These are phyloP conservation scores for Solanum etuberosum DNA, from an alignment of 257 asterid genomes.

Conservation along the genomic window DNA sequence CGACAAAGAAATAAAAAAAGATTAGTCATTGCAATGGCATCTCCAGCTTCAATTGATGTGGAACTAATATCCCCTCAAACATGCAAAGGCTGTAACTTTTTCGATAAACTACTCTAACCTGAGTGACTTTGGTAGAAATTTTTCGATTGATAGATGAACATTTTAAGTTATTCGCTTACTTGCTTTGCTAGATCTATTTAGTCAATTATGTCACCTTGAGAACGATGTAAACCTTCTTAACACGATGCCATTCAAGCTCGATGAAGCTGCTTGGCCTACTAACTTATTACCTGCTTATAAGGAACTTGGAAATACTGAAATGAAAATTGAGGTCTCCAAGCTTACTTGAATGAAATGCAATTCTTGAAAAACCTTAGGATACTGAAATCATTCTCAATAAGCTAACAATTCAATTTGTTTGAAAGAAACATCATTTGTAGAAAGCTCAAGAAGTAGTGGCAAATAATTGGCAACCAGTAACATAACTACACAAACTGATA, in stretches of 20 bases:
- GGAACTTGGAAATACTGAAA: constrained; percentile 25
- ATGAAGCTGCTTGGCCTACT: constrained; percentile 73
- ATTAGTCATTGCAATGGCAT: background rate
- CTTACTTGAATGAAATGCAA: constrained; percentile 7
- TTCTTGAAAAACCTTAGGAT: background rate
- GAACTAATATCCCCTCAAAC: background rate
- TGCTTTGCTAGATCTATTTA: constrained; percentile 61
- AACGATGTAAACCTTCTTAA: constrained; percentile 49
- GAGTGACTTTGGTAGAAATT: background rate
- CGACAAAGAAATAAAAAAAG: background rate
- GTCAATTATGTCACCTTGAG: constrained; percentile 49
- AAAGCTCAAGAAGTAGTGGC: background rate
- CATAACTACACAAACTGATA: background rate
- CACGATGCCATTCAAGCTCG: constrained; percentile 58
- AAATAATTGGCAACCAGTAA: background rate
- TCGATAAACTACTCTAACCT: background rate
- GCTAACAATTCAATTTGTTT: background rate
- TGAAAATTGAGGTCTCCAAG: constrained; percentile 47
- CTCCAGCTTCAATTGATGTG: background rate
- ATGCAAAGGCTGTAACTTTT: background rate
- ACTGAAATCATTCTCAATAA: background rate
- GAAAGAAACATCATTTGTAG: background rate
- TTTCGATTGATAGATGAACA: constrained; percentile 4
- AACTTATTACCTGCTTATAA: constrained; percentile 38
- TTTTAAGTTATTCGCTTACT: constrained; percentile 21